Evolutionary conservation across 2,329 filamentous ascomycete species (phyloP).

Genomic region (Venturia carpophila): DNA sequence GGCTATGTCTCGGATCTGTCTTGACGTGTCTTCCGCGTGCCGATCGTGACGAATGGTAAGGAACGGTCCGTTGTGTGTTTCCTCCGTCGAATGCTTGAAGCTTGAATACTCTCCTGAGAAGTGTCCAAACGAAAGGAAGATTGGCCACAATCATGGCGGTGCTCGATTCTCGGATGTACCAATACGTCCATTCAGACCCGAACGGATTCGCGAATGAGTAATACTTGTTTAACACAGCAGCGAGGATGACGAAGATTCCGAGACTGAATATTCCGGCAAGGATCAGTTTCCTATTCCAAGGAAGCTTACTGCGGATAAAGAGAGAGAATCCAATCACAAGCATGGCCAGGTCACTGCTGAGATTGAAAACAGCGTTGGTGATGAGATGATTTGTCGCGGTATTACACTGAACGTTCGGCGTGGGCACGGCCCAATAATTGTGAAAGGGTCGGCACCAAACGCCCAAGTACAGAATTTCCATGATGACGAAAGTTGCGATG

Average conservation of each 20-base stretch:
- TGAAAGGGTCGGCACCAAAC: slow-evolving; percentile 49
- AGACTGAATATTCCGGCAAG: slow-evolving; percentile 50
- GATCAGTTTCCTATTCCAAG: slow-evolving; percentile 44
- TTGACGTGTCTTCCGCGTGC: slow-evolving; percentile 17
- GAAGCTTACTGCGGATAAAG: slow-evolving; percentile 37
- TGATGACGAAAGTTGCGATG: slow-evolving; percentile 39
- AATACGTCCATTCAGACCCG: slow-evolving; percentile 49
- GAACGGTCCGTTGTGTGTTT: neutral
- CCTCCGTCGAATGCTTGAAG: slow-evolving; percentile 25
- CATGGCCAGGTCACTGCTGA: slow-evolving; percentile 41
- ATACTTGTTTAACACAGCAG: slow-evolving; percentile 53
- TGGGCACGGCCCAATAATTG: slow-evolving; percentile 47
- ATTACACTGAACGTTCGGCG: slow-evolving; percentile 35
- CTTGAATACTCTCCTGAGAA: slow-evolving; percentile 44
- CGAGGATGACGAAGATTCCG: slow-evolving; percentile 45
- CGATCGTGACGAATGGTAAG: slow-evolving; percentile 19
- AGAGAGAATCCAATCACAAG: slow-evolving; percentile 39
- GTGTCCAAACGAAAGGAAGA: slow-evolving; percentile 51
- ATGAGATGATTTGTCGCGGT: slow-evolving; percentile 35
- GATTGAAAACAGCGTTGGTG: slow-evolving; percentile 36
- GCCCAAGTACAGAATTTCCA: slow-evolving; percentile 44
- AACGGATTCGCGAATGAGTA: slow-evolving; percentile 53
- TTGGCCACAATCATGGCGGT: slow-evolving; percentile 55
- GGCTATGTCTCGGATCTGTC: neutral
- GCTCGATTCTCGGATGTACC: slow-evolving; percentile 50